Evolutionary conservation across 495 filamentous ascomycete genomes (phyloP).

Genomic region (Jackrogersella multiformis): DNA sequence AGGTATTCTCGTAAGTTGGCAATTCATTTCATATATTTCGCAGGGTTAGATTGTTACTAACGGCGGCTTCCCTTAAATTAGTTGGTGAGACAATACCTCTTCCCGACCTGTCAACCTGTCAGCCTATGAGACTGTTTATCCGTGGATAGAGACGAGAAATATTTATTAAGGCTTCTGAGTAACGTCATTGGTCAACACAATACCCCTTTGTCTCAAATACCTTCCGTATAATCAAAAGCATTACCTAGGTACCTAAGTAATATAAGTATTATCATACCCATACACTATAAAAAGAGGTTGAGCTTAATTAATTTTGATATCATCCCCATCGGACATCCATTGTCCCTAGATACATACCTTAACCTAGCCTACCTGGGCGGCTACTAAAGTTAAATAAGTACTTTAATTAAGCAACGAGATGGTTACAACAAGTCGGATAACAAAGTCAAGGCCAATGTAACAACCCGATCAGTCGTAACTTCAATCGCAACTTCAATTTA

Average conservation of each 20-base stretch:
- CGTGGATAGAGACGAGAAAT: too few species aligned
- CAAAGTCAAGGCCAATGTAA: not conserved
- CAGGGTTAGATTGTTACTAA: not conserved
- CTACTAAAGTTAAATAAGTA: not conserved
- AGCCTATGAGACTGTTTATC: too few species aligned
- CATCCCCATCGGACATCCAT: constrained; percentile 1
- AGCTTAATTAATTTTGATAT: not conserved
- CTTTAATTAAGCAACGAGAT: too few species aligned
- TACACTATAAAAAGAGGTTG: not conserved
- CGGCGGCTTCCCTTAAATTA: not conserved
- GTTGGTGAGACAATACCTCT: constrained; percentile 3
- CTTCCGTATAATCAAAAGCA: too few species aligned
- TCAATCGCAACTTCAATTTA: too few species aligned
- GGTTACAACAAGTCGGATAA: not conserved
- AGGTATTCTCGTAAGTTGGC: constrained; percentile 59
- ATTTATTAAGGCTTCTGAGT: not conserved
- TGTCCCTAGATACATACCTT: not conserved
- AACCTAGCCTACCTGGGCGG: not conserved
- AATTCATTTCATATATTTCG: not conserved
- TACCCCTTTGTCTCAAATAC: not conserved
- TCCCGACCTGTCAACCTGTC: too few species aligned
- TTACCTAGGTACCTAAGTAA: not conserved
- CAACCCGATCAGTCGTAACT: too few species aligned
- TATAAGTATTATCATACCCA: not conserved
- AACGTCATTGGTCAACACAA: not conserved